A percentile compares a stretch with the other conserved stretches of the same genome.
Evolutionary conservation across 1,139 yeast genomes (phyloP).

Genomic region (Geotrichum carabidarum): DNA sequence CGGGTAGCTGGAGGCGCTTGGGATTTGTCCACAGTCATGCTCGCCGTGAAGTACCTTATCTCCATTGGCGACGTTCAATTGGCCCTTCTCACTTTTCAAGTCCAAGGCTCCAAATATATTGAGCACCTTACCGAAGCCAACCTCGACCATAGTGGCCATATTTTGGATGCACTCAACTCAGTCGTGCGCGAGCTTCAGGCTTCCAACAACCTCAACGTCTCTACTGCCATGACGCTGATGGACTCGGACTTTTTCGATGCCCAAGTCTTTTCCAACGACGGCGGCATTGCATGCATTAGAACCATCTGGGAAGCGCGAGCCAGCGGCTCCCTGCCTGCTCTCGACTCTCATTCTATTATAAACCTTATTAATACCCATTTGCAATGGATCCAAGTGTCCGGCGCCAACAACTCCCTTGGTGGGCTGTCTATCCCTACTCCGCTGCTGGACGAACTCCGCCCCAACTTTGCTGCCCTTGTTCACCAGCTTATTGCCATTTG

Average conservation of each 20-base stretch:
- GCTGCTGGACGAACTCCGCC: slow-evolving; percentile 20
- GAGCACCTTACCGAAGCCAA: slow-evolving; percentile 2
- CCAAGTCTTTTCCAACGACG: slow-evolving; percentile 25
- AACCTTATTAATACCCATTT: slow-evolving; percentile 26
- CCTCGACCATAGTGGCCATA: slow-evolving; percentile 11
- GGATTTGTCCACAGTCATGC: slow-evolving; percentile 34
- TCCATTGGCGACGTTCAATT: slow-evolving; percentile 23
- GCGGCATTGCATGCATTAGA: slow-evolving; percentile 24
- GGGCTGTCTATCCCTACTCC: slow-evolving; percentile 27
- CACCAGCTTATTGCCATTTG: slow-evolving; percentile 19
- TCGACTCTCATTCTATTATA: slow-evolving; percentile 15
- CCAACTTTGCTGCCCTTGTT: slow-evolving; percentile 23
- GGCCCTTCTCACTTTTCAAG: slow-evolving; percentile 26
- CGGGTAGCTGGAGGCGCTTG: slow-evolving; percentile 32
- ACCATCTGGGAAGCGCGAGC: slow-evolving; percentile 23
- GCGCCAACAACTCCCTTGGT: slow-evolving; percentile 24
- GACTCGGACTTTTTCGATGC: slow-evolving; percentile 25
- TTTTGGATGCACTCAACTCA: slow-evolving; percentile 22
- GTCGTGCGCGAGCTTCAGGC: slow-evolving; percentile 20
- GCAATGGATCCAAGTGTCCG: slow-evolving; percentile 27
- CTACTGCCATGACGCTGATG: slow-evolving; percentile 23
- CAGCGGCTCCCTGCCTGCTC: not conserved
- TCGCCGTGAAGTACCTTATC: slow-evolving; percentile 25
- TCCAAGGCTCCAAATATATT: slow-evolving; percentile 22
- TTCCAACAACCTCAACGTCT: slow-evolving; percentile 16